Evolutionary conservation across 2,329 filamentous ascomycete species (phyloP), one percentile per base, ranked within the genome.

Genomic region (Diaporthe vaccinii): DNA sequence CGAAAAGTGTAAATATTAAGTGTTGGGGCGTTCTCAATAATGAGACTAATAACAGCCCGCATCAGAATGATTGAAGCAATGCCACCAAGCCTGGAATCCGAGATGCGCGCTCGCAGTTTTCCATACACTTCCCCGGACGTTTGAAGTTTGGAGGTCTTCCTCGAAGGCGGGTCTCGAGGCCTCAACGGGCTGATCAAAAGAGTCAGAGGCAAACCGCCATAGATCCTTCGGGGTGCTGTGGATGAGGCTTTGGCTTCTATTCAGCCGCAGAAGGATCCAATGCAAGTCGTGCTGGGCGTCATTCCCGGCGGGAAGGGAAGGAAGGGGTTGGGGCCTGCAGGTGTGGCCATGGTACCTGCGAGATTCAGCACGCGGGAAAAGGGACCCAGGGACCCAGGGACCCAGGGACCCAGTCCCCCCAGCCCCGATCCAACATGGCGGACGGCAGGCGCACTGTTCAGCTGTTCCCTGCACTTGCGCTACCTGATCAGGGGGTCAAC

Each of bases 371-470:
- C 46, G 46, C 65, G 65, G 65, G 53, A 31, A 34, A 12, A 20
- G 28, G 14, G 25, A 20, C 53, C 15, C 57, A 41, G 31, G 31
- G 6, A 34, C 31, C 31, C 31, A 34, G 31, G 31, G 31, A 34
- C 31, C 31, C 31, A 39, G 36, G 36, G 36, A 39, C 36, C 14
- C 15, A 44, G 15, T 15, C 7, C 36, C 31, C 39, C 51, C 57
- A 55, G 49, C 22, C 55, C 25, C 25, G 34, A 68, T 39, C 59
- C 59, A 58, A 61, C 46, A 49, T 51, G 46, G 70, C 57, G 70
- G 74, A 20, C 20, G 70, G 61, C 74, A 75, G 74, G 74, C 69
- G 75, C 72, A 72, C 55, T 74, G 74, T 74, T 59, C 74, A 76
- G 74, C 74, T 76, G 74, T 70, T 49, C 59, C 57, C 39, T 65